Conservation (phyloP, 208 protist genomes). For the Sergeia podlipaevii region DNA sequence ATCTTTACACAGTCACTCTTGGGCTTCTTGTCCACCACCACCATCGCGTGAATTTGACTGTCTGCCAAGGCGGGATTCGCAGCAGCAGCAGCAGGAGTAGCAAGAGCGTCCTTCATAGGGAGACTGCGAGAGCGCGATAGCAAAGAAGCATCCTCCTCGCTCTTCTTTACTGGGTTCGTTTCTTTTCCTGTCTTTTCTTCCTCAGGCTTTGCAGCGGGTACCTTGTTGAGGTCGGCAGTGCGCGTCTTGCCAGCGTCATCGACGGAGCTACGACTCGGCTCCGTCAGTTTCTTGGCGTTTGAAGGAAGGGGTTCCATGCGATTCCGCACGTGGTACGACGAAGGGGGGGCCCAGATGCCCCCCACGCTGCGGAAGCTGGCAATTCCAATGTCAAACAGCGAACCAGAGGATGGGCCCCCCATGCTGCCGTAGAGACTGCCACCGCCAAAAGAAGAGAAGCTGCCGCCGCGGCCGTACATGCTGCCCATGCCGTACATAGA, state of each 20-base stretch:
- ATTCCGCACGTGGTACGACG: constrained; percentile 1
- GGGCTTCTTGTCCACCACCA: constrained; percentile 17
- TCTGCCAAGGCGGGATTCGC: too few species aligned
- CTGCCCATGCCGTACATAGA: constrained; percentile 22
- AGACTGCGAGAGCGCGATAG: too few species aligned
- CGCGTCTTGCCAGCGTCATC: constrained; percentile 5
- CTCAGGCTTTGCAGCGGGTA: neutral
- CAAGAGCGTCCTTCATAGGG: too few species aligned
- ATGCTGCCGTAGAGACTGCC: constrained; percentile 17
- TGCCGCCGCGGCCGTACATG: constrained; percentile 11
- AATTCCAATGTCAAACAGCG: neutral
- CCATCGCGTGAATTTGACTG: too few species aligned
- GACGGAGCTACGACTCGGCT: neutral
- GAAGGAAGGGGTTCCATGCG: neutral
- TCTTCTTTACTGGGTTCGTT: constrained; percentile 8
- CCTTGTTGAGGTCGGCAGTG: constrained; percentile 6
- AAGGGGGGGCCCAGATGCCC: constrained; percentile 8
- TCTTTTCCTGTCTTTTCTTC: constrained; percentile 1
- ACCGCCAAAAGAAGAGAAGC: constrained; percentile 18
- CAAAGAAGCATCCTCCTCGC: constrained; percentile 12
- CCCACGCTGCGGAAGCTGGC: constrained; percentile 1
- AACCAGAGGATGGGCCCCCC: neutral
- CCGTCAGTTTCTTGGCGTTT: neutral
- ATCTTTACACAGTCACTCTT: constrained; percentile 20
- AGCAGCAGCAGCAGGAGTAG: too few species aligned